phyloP scores from a whole-genome alignment of 192 early-diverging fungal species.

The Coemansia sp. region DNA sequence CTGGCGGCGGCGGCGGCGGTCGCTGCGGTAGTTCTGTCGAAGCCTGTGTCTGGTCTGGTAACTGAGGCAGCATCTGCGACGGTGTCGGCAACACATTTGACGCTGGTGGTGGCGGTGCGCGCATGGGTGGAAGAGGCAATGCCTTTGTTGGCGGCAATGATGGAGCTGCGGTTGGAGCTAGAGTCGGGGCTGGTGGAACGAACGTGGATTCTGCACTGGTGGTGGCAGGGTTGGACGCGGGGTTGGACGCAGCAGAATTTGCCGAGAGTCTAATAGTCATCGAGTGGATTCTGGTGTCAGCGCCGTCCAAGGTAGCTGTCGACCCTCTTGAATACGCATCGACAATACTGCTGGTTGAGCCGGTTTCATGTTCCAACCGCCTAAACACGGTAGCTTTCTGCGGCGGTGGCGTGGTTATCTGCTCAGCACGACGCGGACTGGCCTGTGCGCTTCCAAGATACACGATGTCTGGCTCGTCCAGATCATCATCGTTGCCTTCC shows the following conservation, averaged over 20 bases:
- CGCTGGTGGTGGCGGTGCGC: not conserved
- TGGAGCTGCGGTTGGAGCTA: not conserved
- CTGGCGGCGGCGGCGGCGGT: not conserved
- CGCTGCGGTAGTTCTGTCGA: not conserved
- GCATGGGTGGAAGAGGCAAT: not conserved
- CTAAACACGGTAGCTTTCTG: slow-evolving; percentile 23
- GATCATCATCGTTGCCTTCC: not conserved
- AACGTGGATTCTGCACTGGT: not conserved
- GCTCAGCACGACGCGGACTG: slow-evolving; percentile 26
- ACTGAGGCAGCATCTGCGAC: not conserved
- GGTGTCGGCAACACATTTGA: not conserved
- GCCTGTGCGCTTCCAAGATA: slow-evolving; percentile 11
- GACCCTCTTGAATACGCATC: slow-evolving; percentile 5
- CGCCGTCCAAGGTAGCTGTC: slow-evolving; percentile 1
- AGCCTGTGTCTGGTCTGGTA: not conserved
- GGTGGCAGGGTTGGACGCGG: not conserved
- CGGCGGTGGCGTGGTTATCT: slow-evolving; percentile 20
- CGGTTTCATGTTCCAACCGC: not conserved
- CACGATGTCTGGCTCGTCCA: slow-evolving; percentile 9
- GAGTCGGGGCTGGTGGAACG: not conserved
- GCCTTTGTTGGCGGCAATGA: not conserved
- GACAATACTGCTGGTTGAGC: not conserved
- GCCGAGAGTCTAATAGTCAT: not conserved
- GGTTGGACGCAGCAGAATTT: not conserved
- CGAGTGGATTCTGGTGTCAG: slow-evolving; percentile 8